These are phyloP conservation scores for Oehlia diaphana DNA, from an alignment of 192 early-diverging fungal genomes.

Conservation along the genomic window DNA sequence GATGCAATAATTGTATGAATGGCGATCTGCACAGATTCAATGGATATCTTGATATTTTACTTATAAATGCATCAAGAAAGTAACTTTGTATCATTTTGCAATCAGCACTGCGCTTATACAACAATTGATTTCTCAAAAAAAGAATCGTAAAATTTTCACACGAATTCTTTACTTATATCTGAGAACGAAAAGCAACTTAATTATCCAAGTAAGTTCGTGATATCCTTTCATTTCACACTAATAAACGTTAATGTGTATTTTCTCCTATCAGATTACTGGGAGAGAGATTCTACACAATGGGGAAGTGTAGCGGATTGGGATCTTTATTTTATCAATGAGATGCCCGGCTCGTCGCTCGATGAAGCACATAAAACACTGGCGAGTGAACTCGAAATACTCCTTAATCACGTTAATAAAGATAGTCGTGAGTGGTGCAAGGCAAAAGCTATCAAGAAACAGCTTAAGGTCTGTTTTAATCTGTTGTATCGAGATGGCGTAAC, in stretches of 20 bases:
- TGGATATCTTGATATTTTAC: too few species aligned
- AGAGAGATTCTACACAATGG: too few species aligned
- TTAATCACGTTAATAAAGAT: constrained; percentile 5
- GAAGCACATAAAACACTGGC: constrained; percentile 16
- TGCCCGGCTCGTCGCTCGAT: neutral
- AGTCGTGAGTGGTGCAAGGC: constrained; percentile 15
- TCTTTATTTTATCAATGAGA: constrained; percentile 29
- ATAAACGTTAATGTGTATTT: too few species aligned
- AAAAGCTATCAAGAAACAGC: constrained; percentile 9
- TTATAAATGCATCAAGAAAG: too few species aligned
- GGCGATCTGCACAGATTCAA: too few species aligned
- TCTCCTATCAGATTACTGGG: too few species aligned
- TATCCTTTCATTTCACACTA: too few species aligned
- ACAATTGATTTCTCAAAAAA: too few species aligned
- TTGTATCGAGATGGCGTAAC: neutral
- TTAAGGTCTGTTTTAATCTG: constrained; percentile 15
- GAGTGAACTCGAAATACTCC: constrained; percentile 13
- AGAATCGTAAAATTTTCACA: too few species aligned
- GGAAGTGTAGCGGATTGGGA: constrained; percentile 27
- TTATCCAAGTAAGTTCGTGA: neutral
- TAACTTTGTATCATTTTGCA: too few species aligned
- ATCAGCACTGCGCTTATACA: too few species aligned
- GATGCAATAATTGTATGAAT: too few species aligned
- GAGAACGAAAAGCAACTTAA: neutral
- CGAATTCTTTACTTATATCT: neutral